Conservation (phyloP, 768 basidiomycete genomes). For the Boletus tylopilopsis region DNA sequence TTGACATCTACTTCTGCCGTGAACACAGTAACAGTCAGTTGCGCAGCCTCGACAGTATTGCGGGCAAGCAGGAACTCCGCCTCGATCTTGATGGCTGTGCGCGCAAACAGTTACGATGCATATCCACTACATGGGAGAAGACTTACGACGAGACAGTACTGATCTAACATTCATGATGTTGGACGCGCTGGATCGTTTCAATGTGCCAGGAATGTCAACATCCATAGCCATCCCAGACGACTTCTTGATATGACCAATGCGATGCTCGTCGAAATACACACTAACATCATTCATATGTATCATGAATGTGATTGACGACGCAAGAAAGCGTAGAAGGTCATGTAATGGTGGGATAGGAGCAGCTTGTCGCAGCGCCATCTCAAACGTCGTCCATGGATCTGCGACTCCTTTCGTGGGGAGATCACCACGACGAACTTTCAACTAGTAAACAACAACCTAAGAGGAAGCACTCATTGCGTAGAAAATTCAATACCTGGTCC, state of each 20-base stretch:
- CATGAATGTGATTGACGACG: constrained; percentile 93
- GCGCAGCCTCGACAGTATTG: too few species aligned
- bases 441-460: too few species aligned
- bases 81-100: too few species aligned
- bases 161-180: constrained; percentile 64
- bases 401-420: background rate
- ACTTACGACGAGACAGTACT: constrained; percentile 38
- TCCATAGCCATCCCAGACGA: too few species aligned
- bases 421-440: background rate
- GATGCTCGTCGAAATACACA: constrained; percentile 74
- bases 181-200: constrained; percentile 51
- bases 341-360: constrained; percentile 70
- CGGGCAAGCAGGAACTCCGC: too few species aligned
- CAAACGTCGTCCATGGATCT: constrained; percentile 76
- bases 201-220: constrained; percentile 17
- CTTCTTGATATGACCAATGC: constrained; percentile 53
- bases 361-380: constrained; percentile 78
- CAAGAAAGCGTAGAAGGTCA: constrained; percentile 88
- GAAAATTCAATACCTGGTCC: too few species aligned
- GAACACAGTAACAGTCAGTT: constrained; percentile 33
- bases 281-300: constrained; percentile 64
- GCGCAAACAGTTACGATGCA: too few species aligned
- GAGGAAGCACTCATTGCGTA: too few species aligned
- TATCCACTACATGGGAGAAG: too few species aligned
- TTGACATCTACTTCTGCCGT: constrained; percentile 11